These are phyloP conservation scores for Trichomonas gallinae DNA, from an alignment of 208 protist species.

Conservation along the genomic window DNA sequence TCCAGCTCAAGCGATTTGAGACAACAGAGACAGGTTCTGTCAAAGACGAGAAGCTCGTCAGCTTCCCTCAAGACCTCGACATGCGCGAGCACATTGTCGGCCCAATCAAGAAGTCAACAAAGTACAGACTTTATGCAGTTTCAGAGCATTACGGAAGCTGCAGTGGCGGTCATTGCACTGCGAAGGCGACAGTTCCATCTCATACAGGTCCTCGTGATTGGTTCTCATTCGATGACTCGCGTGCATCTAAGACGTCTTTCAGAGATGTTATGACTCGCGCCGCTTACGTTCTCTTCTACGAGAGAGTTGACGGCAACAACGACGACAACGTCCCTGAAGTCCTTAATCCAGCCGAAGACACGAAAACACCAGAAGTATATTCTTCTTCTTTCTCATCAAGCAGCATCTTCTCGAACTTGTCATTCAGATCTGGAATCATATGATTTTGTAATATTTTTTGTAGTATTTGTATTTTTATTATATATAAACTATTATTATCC, in stretches of 20 bases:
- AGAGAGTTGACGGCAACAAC: neutral
- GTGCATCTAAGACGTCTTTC: no score
- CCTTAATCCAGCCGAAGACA: neutral
- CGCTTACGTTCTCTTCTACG: conserved; percentile 51
- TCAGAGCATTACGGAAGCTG: neutral
- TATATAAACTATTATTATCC: no score
- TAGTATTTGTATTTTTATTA: no score
- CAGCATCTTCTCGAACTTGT: neutral
- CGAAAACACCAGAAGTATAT: neutral
- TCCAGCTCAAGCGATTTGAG: conserved; percentile 44
- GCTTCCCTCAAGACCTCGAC: neutral
- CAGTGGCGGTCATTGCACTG: neutral
- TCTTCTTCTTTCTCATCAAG: neutral
- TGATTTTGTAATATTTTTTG: no score
- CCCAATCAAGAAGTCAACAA: neutral
- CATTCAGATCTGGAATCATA: no score
- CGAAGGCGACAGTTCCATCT: neutral
- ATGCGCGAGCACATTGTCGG: neutral
- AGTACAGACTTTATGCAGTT: neutral
- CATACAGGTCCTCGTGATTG: neutral
- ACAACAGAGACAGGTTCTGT: neutral
- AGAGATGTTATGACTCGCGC: neutral
- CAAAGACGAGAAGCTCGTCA: neutral
- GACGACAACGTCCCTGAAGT: neutral
- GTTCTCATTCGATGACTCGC: neutral